Percentiles rank a stretch among this genome's conserved stretches.
Evolutionary conservation across 495 filamentous ascomycete genomes (phyloP).

Genomic region (Tetracladium setigerum): DNA sequence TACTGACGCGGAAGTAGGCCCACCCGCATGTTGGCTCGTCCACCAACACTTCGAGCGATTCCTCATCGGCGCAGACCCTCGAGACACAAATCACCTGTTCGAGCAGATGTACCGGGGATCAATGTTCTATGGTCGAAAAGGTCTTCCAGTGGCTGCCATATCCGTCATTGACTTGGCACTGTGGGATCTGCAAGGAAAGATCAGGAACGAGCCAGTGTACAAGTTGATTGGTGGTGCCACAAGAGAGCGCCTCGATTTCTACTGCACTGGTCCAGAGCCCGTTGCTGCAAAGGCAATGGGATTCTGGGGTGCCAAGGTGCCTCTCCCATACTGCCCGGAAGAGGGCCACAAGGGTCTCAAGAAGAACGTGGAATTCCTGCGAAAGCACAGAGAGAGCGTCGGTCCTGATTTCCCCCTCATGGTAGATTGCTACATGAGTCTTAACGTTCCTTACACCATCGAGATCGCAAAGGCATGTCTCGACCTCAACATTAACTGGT

Average conservation of each 20-base stretch:
- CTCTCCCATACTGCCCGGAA: constrained; percentile 79
- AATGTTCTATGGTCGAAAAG: constrained; percentile 94
- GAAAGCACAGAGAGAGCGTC: constrained; percentile 73
- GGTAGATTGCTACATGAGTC: constrained; percentile 94
- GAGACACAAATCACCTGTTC: constrained; percentile 81
- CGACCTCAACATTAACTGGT: constrained; percentile 88
- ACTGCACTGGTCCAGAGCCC: constrained; percentile 88
- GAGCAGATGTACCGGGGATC: constrained; percentile 94
- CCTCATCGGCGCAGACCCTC: constrained; percentile 78
- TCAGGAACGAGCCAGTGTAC: constrained; percentile 88
- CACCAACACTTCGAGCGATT: constrained; percentile 89
- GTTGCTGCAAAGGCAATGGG: constrained; percentile 70
- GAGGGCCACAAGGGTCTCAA: constrained; percentile 72
- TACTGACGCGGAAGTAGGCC: constrained; percentile 32
- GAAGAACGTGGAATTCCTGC: constrained; percentile 85
- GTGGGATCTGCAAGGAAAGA: constrained; percentile 86
- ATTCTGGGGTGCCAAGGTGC: constrained; percentile 84
- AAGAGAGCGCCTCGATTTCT: constrained; percentile 73
- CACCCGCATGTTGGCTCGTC: constrained; percentile 87
- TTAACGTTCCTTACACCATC: constrained; percentile 88
- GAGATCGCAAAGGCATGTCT: constrained; percentile 74
- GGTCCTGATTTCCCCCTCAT: constrained; percentile 87
- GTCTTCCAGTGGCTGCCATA: constrained; percentile 81
- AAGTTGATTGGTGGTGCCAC: constrained; percentile 87
- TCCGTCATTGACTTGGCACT: constrained; percentile 87